Evolutionary conservation across 768 basidiomycete species (phyloP).

Genomic region (Cystoderma amianthinum): DNA sequence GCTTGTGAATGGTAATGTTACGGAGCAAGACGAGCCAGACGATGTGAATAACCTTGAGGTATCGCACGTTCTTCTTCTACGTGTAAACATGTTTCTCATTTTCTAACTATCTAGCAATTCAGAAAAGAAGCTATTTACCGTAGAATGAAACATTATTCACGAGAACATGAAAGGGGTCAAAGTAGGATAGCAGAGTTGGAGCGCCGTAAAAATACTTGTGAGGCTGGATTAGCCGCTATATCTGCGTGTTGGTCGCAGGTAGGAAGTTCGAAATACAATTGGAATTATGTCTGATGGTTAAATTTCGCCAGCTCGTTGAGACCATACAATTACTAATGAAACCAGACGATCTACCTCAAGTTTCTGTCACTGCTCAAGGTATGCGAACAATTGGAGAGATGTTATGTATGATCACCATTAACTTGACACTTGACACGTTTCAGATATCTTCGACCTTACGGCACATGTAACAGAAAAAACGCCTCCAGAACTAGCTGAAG

Average conservation of each 20-base stretch:
- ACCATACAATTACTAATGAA: constrained; percentile 55
- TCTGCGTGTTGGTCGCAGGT: constrained; percentile 81
- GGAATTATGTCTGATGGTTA: constrained; percentile 3
- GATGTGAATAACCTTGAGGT: constrained; percentile 64
- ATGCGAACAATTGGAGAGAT: constrained; percentile 1
- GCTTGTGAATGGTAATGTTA: constrained; percentile 39
- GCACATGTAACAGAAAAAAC: constrained; percentile 30
- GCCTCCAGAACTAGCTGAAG: constrained; percentile 27
- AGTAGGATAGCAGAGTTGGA: constrained; percentile 59
- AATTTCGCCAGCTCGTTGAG: constrained; percentile 48
- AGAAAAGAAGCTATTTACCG: constrained; percentile 84
- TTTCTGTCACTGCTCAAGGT: constrained; percentile 37
- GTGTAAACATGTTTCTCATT: constrained; percentile 3
- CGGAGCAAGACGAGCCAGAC: constrained; percentile 39
- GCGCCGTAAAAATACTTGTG: constrained; percentile 55
- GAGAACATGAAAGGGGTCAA: constrained; percentile 63
- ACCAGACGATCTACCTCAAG: constrained; percentile 39
- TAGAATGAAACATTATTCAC: constrained; percentile 76
- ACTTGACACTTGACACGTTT: not conserved
- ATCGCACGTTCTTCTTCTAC: constrained; percentile 13
- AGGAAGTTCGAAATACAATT: constrained; percentile 8
- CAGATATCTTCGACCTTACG: constrained; percentile 43
- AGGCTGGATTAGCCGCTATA: constrained; percentile 67
- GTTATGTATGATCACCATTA: constrained; percentile 41
- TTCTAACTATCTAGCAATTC: constrained; percentile 47